Conservation (phyloP, 2,329 filamentous ascomycete species). For the Rutstroemia sp. region DNA sequence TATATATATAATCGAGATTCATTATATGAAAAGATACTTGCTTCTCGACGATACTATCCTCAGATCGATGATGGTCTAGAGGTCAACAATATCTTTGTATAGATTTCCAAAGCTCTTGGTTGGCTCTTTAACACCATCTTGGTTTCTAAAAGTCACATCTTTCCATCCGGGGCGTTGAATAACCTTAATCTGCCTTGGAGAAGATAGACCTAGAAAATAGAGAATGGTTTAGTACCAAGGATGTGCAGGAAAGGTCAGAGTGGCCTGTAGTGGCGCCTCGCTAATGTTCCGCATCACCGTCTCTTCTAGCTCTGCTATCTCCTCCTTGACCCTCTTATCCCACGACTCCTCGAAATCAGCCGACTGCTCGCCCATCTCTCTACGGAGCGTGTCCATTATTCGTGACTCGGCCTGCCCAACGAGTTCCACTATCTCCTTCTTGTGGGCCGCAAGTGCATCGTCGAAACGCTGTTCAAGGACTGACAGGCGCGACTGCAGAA, state of each 20-base stretch:
- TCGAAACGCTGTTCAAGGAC: not conserved
- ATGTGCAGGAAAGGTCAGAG: constrained; percentile 1
- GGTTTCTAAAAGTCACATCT: too few species aligned
- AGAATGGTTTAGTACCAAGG: not conserved
- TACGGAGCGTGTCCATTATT: not conserved
- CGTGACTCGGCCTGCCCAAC: not conserved
- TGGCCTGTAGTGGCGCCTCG: constrained; percentile 1
- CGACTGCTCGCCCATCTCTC: not conserved
- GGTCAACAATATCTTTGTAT: too few species aligned
- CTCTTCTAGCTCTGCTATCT: not conserved
- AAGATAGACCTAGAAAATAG: not conserved
- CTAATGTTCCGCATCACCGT: not conserved
- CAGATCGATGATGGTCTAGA: too few species aligned
- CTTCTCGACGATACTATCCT: too few species aligned
- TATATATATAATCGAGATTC: too few species aligned
- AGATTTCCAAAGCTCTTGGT: too few species aligned
- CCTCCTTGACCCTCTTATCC: not conserved
- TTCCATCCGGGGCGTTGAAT: too few species aligned
- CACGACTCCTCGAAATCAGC: not conserved
- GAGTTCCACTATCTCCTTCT: not conserved
- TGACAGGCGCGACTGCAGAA: not conserved
- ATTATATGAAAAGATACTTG: too few species aligned
- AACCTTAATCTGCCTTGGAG: not conserved
- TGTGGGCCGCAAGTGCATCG: not conserved
- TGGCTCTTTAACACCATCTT: too few species aligned